Base-by-base conservation (phyloP, 768 basidiomycete genomes). In the Phylloporus sp. region DNA sequence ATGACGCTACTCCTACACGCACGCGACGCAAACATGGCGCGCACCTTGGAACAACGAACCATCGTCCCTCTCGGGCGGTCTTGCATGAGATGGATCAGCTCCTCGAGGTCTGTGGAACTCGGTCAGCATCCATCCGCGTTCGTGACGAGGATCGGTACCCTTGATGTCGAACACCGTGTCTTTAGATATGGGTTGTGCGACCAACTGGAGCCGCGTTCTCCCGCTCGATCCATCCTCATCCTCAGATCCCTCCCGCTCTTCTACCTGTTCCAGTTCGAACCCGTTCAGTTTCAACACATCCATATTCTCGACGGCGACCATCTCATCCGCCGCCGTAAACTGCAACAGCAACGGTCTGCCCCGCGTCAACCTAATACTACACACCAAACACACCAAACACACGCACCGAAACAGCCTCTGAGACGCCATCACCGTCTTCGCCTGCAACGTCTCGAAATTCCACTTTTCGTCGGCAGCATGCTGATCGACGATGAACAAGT, bases 401-500 rank as follows among this genome's bases (percentile, higher is more conserved):
- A 24, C 80, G 45, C 54, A 94, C 94, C 77, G 76, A 63, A 95
- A 79, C 5, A 98, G 71, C 50, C 72, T 81, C 58, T 98, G 95
- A 3, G 87, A 89, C 55, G 88, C 78, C 47, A 99, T 93, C 42
- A 76, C 78, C 10, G 94, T 97, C n/a, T 83, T 91, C 54, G 79
- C 75, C 65, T 98, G 95, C 47, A 98, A 69, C 2, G 80, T 87
- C 72, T 98, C 96, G 61, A 98, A 98, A 63, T 98, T 98, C 69
- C 90, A 97, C 70, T 98, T 98, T 68, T 98, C 96, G 66, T 99
- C 96, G 6, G 90, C 84, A 5, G 95, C 95, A 65, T 98, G 95
- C 62, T 98, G 95, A 58, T 98, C 95, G 15, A 98, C 78, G 52
- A 99, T 92, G 68, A 97, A 98, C 33, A 99, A 71, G 58, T 99